Conservation (phyloP, 1,284 basidiomycete species). For the Moniliophthora roreri region DNA sequence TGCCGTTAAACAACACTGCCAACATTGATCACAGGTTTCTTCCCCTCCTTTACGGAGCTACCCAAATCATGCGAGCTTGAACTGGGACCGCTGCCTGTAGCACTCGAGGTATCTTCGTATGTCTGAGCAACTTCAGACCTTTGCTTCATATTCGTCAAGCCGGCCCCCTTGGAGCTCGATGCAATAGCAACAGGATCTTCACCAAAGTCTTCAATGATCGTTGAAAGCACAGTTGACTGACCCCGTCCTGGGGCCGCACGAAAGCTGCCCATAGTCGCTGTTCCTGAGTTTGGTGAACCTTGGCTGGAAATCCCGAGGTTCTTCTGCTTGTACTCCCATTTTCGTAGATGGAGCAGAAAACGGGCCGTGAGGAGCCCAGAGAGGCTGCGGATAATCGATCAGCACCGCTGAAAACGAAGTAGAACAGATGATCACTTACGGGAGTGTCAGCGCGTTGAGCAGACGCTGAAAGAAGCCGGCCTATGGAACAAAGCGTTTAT, state of each 20-base stretch:
- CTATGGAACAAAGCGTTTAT: conserved; percentile 7
- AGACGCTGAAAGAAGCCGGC: conserved; percentile 28
- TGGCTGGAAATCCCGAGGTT: background rate
- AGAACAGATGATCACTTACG: conserved; percentile 20
- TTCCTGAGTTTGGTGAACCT: background rate
- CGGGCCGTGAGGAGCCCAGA: conserved; percentile 34
- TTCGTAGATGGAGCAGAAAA: conserved; percentile 31
- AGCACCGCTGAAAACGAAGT: background rate
- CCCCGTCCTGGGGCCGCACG: background rate
- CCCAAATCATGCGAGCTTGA: no score
- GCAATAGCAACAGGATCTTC: background rate
- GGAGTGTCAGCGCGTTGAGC: conserved; percentile 29
- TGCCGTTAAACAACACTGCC: no score
- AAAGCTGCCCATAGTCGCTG: background rate
- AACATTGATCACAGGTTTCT: no score
- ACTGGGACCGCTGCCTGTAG: no score
- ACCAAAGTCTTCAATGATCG: conserved; percentile 1
- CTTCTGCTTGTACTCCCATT: conserved; percentile 16
- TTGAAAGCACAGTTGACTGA: conserved; percentile 11
- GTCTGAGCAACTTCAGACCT: no score
- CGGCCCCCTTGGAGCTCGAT: background rate
- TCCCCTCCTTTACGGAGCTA: no score
- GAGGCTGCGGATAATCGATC: conserved; percentile 17
- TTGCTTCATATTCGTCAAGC: background rate
- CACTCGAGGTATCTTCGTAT: no score